Conservation (phyloP, 2,329 filamentous ascomycete genomes). For the Aspergillus melleus region DNA sequence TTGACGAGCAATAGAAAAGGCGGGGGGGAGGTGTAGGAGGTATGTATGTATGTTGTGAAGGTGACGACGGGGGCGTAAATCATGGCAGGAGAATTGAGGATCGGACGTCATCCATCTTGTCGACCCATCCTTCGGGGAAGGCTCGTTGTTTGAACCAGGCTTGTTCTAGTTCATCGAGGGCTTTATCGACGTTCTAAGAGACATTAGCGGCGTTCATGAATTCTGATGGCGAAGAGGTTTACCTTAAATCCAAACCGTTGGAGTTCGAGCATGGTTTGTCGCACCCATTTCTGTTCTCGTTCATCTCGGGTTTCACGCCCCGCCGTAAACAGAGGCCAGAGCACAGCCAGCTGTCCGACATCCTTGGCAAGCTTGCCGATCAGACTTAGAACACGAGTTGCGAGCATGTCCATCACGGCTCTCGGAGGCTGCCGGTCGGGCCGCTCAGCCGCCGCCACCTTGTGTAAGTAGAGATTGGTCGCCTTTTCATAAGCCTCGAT, state of each 20-base stretch:
- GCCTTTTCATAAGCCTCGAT: conserved; percentile 41
- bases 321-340: conserved; percentile 38
- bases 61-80: neutral
- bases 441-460: conserved; percentile 32
- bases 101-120: conserved; percentile 34
- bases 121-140: conserved; percentile 34
- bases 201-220: neutral
- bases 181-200: conserved; percentile 31
- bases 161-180: conserved; percentile 29
- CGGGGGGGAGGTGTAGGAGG: neutral
- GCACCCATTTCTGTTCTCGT: conserved; percentile 30
- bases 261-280: conserved; percentile 31
- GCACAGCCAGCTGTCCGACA: conserved; percentile 33
- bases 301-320: conserved; percentile 33
- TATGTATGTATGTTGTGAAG: neutral
- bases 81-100: conserved; percentile 34
- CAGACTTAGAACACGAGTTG: conserved; percentile 30
- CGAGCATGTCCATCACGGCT: conserved; percentile 28
- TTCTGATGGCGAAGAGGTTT: conserved; percentile 1
- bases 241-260: conserved; percentile 32
- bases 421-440: conserved; percentile 27
- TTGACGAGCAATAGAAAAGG: neutral
- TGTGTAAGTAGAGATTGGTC: conserved; percentile 35
- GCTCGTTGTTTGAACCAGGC: conserved; percentile 34
- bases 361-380: conserved; percentile 33